phyloP scores from a whole-genome alignment of 192 early-diverging fungal genomes.

The Linnemannia schmuckeri region DNA sequence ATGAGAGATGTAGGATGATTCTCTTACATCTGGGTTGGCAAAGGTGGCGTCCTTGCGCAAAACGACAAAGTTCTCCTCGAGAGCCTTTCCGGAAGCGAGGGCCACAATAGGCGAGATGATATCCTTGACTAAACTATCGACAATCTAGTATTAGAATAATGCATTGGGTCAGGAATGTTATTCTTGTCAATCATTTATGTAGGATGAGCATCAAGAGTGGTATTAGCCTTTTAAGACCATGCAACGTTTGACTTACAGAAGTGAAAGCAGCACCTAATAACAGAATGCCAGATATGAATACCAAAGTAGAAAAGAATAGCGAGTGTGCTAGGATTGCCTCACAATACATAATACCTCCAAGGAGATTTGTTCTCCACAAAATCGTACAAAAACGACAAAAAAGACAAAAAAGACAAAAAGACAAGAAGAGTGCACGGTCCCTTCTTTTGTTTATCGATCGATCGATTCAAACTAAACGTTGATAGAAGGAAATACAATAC shows the following conservation, averaged over 20 bases:
- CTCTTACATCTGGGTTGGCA: constrained; percentile 26
- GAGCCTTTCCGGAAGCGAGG: constrained; percentile 63
- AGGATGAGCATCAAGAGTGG: too few relatives aligned
- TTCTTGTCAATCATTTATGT: too few relatives aligned
- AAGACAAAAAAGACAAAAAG: neutral
- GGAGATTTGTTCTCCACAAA: too few relatives aligned
- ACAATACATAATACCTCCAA: neutral
- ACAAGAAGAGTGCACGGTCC: neutral
- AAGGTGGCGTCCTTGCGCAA: constrained; percentile 21
- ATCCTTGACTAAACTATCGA: constrained; percentile 61
- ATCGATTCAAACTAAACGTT: neutral
- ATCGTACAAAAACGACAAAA: neutral
- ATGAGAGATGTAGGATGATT: neutral
- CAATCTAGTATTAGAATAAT: constrained; percentile 15
- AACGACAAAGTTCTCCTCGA: constrained; percentile 52
- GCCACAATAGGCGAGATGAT: constrained; percentile 69
- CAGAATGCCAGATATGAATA: neutral
- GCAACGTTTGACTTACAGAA: constrained; percentile 27
- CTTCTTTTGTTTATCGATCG: neutral
- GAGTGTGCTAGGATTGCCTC: neutral
- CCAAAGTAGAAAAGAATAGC: neutral
- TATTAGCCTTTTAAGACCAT: too few relatives aligned
- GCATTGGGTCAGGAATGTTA: too few relatives aligned
- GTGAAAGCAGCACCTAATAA: constrained; percentile 60
- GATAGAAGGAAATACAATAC: neutral